phyloP scores from a whole-genome alignment of 768 basidiomycete genomes.

The Hysterangium stoloniferum region DNA sequence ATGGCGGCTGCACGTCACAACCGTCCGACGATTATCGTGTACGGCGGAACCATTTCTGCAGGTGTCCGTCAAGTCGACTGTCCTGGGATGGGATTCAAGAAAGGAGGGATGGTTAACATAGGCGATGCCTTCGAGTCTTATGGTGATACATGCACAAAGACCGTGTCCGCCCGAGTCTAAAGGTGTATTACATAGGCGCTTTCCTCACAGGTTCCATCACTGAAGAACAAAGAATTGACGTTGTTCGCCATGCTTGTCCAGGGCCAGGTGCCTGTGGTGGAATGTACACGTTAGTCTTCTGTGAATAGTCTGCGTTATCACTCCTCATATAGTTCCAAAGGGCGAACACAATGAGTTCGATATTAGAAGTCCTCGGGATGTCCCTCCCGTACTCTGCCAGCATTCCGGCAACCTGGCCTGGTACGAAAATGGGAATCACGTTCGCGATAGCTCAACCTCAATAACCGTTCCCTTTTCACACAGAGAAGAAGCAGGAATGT shows the following conservation, averaged over 20 bases:
- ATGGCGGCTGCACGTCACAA: constrained; percentile 85
- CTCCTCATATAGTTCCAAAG: constrained; percentile 23
- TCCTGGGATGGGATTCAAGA: constrained; percentile 65
- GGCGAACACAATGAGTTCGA: constrained; percentile 86
- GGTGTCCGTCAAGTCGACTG: constrained; percentile 72
- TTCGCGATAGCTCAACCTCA: background rate
- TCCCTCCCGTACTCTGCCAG: constrained; percentile 67
- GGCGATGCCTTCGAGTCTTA: constrained; percentile 81
- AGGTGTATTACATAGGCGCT: too few relatives aligned
- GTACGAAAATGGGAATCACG: constrained; percentile 30
- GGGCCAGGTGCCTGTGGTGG: constrained; percentile 81
- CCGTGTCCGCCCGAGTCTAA: too few relatives aligned
- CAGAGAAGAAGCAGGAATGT: constrained; percentile 81
- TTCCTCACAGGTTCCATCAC: constrained; percentile 68
- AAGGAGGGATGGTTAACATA: constrained; percentile 80
- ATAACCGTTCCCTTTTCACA: background rate
- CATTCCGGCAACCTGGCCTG: constrained; percentile 58
- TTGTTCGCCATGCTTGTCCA: constrained; percentile 79
- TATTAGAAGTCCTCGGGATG: constrained; percentile 78
- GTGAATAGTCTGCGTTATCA: background rate
- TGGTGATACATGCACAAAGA: too few relatives aligned
- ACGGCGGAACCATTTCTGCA: constrained; percentile 75
- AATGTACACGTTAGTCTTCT: constrained; percentile 63
- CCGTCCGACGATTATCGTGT: constrained; percentile 80
- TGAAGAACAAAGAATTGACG: constrained; percentile 77